Evolutionary conservation across 2,329 filamentous ascomycete genomes (phyloP).

Genomic region (Penicillium sp.): DNA sequence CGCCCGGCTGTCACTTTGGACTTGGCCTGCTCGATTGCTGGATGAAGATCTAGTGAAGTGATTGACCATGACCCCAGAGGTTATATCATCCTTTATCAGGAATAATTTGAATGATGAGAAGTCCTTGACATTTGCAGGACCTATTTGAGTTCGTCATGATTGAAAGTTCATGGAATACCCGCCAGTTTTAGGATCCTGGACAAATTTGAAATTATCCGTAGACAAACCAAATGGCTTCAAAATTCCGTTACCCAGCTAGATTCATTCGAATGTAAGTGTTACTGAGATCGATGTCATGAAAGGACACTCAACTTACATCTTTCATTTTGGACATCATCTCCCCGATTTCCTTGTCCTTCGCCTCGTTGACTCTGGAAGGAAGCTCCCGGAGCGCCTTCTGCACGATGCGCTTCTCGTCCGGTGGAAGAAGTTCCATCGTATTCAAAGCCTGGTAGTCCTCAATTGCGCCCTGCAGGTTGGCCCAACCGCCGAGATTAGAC

Average conservation of each 20-base stretch:
- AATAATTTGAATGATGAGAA: not conserved
- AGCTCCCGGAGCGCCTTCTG: slow-evolving; percentile 66
- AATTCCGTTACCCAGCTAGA: slow-evolving; percentile 80
- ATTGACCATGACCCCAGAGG: not conserved
- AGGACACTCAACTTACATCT: slow-evolving; percentile 56
- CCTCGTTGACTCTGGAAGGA: slow-evolving; percentile 70
- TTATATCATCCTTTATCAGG: not conserved
- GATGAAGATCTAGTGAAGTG: not conserved
- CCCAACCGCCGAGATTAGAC: slow-evolving; percentile 75
- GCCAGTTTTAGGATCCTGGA: slow-evolving; percentile 84
- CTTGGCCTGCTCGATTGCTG: not conserved
- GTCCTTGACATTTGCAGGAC: not conserved
- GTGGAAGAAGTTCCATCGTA: slow-evolving; percentile 60
- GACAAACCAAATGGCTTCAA: slow-evolving; percentile 91
- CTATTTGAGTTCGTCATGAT: slow-evolving; percentile 26
- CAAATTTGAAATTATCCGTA: slow-evolving; percentile 93
- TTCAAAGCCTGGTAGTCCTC: slow-evolving; percentile 77
- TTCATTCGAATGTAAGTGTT: slow-evolving; percentile 10
- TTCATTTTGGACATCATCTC: slow-evolving; percentile 99
- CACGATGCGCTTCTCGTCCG: slow-evolving; percentile 70
- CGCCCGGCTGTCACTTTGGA: not conserved
- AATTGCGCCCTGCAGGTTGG: slow-evolving; percentile 74
- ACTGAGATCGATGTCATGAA: not conserved
- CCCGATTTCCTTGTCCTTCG: slow-evolving; percentile 83
- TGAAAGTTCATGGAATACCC: slow-evolving; percentile 93